These are phyloP conservation scores for Diplodia intermedia DNA, from an alignment of 2,329 filamentous ascomycete species.

Conservation along the genomic window DNA sequence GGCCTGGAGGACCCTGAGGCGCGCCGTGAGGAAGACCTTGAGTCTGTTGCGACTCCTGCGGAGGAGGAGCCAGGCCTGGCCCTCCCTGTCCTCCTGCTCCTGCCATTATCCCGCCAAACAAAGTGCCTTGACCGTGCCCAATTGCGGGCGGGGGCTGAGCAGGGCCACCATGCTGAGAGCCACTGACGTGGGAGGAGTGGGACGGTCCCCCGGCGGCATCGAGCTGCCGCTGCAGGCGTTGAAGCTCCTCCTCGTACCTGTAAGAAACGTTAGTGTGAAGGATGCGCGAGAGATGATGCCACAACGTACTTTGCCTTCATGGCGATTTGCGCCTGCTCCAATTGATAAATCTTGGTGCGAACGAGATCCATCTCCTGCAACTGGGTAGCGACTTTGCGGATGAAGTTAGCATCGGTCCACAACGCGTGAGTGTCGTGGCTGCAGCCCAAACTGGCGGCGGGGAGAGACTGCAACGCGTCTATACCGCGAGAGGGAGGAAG, in stretches of 20 bases:
- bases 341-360: constrained; percentile 87
- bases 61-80: constrained; percentile 77
- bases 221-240: constrained; percentile 84
- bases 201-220: constrained; percentile 71
- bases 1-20: constrained; percentile 76
- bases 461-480: constrained; percentile 2
- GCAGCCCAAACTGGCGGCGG: constrained; percentile 3
- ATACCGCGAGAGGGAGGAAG: neutral
- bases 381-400: constrained; percentile 76
- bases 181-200: constrained; percentile 70
- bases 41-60: constrained; percentile 66
- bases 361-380: constrained; percentile 96
- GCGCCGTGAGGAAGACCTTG: constrained; percentile 70
- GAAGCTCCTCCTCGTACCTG: constrained; percentile 94
- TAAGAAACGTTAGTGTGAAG: neutral
- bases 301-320: constrained; percentile 86
- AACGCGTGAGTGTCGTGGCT: neutral
- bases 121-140: constrained; percentile 83
- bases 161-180: constrained; percentile 77
- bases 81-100: constrained; percentile 82
- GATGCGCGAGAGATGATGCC: constrained; percentile 18
- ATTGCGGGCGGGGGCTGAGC: constrained; percentile 85
- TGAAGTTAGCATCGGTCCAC: constrained; percentile 19
- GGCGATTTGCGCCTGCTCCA: constrained; percentile 87
- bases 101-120: constrained; percentile 96